Evolutionary conservation across 2,329 filamentous ascomycete species (phyloP).

Genomic region (Diaporthe helianthi): DNA sequence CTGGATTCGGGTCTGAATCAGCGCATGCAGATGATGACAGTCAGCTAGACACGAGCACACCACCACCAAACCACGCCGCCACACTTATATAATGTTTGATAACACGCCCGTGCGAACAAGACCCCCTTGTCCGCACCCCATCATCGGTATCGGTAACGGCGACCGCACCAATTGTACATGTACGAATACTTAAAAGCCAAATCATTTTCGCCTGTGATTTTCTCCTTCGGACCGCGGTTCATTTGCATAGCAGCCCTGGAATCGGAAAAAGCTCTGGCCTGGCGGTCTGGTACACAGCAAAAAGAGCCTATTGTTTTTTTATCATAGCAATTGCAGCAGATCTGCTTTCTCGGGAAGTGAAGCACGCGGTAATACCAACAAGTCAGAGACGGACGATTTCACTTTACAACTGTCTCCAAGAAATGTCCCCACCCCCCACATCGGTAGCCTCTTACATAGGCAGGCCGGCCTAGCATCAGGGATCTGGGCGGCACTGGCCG

Average conservation of each 20-base stretch:
- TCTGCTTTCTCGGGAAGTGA: constrained; percentile 26
- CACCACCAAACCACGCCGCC: constrained; percentile 14
- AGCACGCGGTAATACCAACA: constrained; percentile 25
- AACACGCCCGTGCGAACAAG: constrained; percentile 26
- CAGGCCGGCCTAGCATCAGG: constrained; percentile 17
- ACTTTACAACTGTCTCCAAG: constrained; percentile 22
- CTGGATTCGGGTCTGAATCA: constrained; percentile 58
- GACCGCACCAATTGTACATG: constrained; percentile 32
- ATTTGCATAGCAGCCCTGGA: constrained; percentile 35
- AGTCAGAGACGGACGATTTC: constrained; percentile 3
- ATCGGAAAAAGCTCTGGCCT: constrained; percentile 27
- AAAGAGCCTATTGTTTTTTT: constrained; percentile 27
- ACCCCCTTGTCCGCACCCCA: not conserved
- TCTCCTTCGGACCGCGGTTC: constrained; percentile 20
- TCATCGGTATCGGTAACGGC: constrained; percentile 27
- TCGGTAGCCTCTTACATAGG: constrained; percentile 1
- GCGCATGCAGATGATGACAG: constrained; percentile 71
- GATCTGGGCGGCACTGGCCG: constrained; percentile 13
- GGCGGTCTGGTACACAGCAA: constrained; percentile 29
- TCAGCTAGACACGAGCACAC: constrained; percentile 50
- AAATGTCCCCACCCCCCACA: not conserved
- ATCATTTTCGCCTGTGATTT: constrained; percentile 28
- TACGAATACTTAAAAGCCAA: constrained; percentile 35
- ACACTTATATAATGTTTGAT: constrained; percentile 35
- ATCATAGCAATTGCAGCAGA: constrained; percentile 30